Conservation (phyloP, 192 early-diverging fungal species). For the Fimicolochytrium jonesii region DNA sequence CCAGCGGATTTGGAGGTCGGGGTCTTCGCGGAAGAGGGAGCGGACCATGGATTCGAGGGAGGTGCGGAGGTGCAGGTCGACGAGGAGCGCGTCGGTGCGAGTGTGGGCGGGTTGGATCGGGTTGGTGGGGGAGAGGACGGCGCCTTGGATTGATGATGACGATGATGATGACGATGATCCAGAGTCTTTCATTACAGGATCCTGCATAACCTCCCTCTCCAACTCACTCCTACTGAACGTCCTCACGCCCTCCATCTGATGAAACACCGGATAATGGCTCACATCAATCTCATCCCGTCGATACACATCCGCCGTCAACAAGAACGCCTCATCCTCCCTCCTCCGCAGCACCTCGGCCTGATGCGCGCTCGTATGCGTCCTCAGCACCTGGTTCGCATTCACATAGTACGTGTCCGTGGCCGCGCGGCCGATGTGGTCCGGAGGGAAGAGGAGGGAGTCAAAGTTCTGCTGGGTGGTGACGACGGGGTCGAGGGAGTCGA, state of each 20-base stretch:
- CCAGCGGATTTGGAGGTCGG: conserved; percentile 81
- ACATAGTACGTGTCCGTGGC: conserved; percentile 92
- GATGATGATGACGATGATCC: too few species aligned
- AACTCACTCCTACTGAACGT: conserved; percentile 49
- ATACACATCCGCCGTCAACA: conserved; percentile 98
- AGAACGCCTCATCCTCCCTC: conserved; percentile 36
- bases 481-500: conserved; percentile 68
- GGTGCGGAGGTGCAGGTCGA: conserved; percentile 69
- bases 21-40: conserved; percentile 60
- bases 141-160: conserved; percentile 16
- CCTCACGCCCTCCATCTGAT: conserved; percentile 95
- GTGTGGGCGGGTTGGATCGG: conserved; percentile 73
- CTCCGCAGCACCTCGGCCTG: conserved; percentile 72
- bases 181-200: background rate
- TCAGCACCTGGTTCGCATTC: conserved; percentile 69
- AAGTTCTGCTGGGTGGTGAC: conserved; percentile 86
- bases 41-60: conserved; percentile 81
- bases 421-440: conserved; percentile 77
- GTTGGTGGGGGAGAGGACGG: conserved; percentile 42
- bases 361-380: conserved; percentile 95
- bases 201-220: conserved; percentile 6
- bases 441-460: conserved; percentile 80
- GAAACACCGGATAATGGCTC: conserved; percentile 95
- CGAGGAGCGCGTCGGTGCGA: conserved; percentile 46
- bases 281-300: conserved; percentile 94